Evolutionary conservation across 768 basidiomycete species (phyloP), one percentile per base, ranked within the genome.

Genomic region (Leucocoprinus sp.): DNA sequence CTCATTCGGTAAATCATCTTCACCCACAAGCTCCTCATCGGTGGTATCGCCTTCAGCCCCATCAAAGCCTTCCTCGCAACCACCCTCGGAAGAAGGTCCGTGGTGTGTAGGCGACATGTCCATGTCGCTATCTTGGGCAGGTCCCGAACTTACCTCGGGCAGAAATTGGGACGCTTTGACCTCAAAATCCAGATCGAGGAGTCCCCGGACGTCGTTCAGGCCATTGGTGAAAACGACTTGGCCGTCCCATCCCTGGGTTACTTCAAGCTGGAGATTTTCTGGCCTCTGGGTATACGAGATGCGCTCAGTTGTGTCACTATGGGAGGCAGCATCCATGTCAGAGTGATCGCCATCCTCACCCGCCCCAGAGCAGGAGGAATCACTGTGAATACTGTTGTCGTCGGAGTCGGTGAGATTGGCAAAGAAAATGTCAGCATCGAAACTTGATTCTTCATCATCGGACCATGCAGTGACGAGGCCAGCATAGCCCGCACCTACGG

Each of bases 351-450:
- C 66, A 24, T 69, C 68, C 23, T 75, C 76, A 40, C 67, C 69
- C 21, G 41, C 48, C n/a, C 45, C 51, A 5, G 45, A 47, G 26
- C 40, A 35, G 17, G 46, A 41, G 9, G 50, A 49, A 15, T 50
- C 45, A 43, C 34, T 47, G 26, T 53, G 47, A 15, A 48, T 43
- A 43, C 34, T 47, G 26, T 53, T 49, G 50, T 50, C 45, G 37
- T 50, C 55, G 1, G 56, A 54, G 22, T 43, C 35, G 43, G 50
- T 55, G 33, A 90, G 74, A 56, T 87, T 83, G 45, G 82, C 78
- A 55, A 91, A 90, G 65, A 91, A 90, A 0, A 90, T 60, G 50
- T 90, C 86, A 8, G 88, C 88, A 54, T 91, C 88, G 54, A 87
- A 85, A 49, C 73, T 77, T 2, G 79, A 82, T 58, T 87, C 86